A percentile compares a stretch with the other conserved stretches of the same genome.
These are phyloP conservation scores for Citropsis articulata DNA, from an alignment of 345 rosid genomes.

Conservation along the genomic window DNA sequence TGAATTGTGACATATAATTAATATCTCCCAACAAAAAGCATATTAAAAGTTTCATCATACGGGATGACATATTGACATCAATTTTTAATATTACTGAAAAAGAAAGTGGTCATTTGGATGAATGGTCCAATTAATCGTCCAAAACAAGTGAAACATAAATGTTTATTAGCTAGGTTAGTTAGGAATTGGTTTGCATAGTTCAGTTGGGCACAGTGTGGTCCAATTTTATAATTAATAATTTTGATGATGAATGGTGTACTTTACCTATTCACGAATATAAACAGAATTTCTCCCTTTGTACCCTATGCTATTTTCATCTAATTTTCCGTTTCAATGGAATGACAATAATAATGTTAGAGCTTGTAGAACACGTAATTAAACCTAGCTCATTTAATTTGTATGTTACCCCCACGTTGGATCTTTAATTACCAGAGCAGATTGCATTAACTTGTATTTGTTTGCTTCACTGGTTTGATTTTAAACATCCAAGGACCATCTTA, in stretches of 20 bases:
- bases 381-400: neutral
- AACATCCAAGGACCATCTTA: constrained; percentile 6
- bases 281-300: neutral
- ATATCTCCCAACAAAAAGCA: neutral
- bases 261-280: neutral
- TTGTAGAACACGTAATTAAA: too few species aligned
- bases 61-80: neutral
- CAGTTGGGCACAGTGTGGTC: neutral
- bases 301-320: neutral
- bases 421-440: neutral
- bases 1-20: neutral
- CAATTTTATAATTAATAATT: neutral
- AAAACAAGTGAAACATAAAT: neutral
- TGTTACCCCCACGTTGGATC: neutral
- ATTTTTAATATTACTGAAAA: neutral
- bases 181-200: neutral
- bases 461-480: neutral
- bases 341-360: neutral
- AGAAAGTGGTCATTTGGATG: neutral
- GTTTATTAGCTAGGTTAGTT: neutral
- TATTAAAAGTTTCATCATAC: neutral
- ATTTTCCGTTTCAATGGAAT: neutral
- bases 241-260: neutral
- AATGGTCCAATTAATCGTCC: neutral
- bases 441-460: neutral